These are phyloP conservation scores for Yamadazyma kanchanaburiensis DNA, from an alignment of 1,139 yeast species.

Conservation along the genomic window DNA sequence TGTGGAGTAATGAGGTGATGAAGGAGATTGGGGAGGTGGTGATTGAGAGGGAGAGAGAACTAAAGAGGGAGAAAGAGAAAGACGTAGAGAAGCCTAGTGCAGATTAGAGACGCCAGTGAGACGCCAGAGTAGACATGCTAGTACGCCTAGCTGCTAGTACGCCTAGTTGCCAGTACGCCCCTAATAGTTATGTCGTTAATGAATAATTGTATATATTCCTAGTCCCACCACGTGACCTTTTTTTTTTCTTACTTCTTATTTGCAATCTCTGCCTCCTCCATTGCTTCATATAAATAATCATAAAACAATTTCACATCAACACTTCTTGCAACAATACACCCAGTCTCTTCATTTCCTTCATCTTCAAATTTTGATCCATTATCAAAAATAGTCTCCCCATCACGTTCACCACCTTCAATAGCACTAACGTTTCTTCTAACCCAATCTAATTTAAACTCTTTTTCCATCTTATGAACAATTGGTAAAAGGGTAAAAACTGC, in stretches of 20 bases:
- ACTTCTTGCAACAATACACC: constrained; percentile 43
- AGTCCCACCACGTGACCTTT: too few species aligned
- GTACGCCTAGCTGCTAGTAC: too few species aligned
- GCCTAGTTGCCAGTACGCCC: too few species aligned
- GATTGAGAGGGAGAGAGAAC: too few species aligned
- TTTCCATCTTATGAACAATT: constrained; percentile 23
- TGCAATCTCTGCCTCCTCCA: constrained; percentile 12
- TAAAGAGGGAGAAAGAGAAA: too few species aligned
- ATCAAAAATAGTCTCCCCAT: constrained; percentile 36
- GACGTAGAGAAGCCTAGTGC: too few species aligned
- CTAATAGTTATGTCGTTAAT: too few species aligned
- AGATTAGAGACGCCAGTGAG: too few species aligned
- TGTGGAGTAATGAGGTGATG: constrained; percentile 53
- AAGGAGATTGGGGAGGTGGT: constrained; percentile 36
- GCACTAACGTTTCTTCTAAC: constrained; percentile 24
- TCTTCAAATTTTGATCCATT: constrained; percentile 17
- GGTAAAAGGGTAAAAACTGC: constrained; percentile 63
- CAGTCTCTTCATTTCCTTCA: constrained; percentile 29
- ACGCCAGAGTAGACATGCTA: too few species aligned
- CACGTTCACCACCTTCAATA: constrained; percentile 25
- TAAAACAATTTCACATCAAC: constrained; percentile 47
- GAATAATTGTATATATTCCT: too few species aligned
- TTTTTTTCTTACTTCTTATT: too few species aligned
- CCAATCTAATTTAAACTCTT: constrained; percentile 23
- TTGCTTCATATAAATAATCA: constrained; percentile 9